A percentile compares a stretch with the other conserved stretches of the same genome.
Evolutionary conservation across 176 grass and related monocot species (phyloP).

Genomic region (Puccinellia tenuiflora): DNA sequence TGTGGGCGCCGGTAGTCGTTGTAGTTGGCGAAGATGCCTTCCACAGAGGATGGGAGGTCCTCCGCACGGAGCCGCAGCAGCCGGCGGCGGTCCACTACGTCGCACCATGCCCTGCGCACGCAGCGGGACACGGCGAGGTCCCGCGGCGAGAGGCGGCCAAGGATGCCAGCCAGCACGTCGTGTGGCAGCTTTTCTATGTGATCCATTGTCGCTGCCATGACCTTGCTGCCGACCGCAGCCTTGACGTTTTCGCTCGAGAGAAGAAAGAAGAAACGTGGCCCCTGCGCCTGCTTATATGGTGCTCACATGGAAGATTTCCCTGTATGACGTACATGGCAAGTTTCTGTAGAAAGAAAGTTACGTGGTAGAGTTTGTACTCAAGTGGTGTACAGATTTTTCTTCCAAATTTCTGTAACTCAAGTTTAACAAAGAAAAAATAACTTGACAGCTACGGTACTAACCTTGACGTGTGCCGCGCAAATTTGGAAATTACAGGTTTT

Average conservation of each 20-base stretch:
- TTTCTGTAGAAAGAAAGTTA: not conserved
- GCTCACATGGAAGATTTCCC: not conserved
- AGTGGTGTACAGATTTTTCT: not conserved
- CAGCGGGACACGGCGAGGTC: not conserved
- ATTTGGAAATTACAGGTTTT: not conserved
- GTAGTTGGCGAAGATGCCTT: not conserved
- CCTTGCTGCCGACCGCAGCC: not conserved
- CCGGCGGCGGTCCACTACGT: not conserved
- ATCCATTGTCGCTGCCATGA: not conserved
- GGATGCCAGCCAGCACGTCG: not conserved
- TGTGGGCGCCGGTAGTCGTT: not conserved
- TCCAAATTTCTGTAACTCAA: not conserved
- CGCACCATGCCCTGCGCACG: not conserved
- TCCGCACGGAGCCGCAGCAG: not conserved
- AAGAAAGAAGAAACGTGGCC: not conserved
- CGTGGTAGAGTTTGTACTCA: not conserved
- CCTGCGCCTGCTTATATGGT: not conserved
- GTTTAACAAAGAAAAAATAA: not conserved
- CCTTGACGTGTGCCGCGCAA: not conserved
- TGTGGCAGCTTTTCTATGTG: not conserved
- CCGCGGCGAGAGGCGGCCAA: not conserved
- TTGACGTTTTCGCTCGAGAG: not conserved
- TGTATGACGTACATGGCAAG: not conserved
- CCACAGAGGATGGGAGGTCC: not conserved
- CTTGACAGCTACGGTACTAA: not conserved